Evolutionary conservation across 2,329 filamentous ascomycete genomes (phyloP).

Genomic region (Cladosporium sp.): DNA sequence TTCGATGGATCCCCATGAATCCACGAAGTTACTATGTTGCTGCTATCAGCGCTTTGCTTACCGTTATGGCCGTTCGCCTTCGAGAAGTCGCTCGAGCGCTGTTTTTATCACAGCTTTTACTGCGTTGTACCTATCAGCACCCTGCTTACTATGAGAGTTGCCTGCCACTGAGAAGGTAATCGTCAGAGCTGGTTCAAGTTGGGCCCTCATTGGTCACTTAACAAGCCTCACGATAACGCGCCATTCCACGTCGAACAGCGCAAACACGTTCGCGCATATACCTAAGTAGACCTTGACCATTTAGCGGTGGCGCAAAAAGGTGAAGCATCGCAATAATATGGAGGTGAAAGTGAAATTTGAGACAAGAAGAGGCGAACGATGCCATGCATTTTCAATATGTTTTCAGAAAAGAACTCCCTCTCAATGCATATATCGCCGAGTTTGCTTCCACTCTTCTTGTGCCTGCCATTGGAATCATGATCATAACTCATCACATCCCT

Average conservation of each 20-base stretch:
- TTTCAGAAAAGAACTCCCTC: not conserved
- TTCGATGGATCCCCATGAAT: not conserved
- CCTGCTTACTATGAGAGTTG: too few relatives aligned
- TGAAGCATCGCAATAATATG: too few relatives aligned
- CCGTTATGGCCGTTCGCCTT: not conserved
- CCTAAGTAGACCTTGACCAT: too few relatives aligned
- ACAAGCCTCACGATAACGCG: too few relatives aligned
- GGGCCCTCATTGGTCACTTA: too few relatives aligned
- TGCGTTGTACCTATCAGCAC: too few relatives aligned
- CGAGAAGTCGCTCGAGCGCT: not conserved
- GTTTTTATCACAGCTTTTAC: not conserved
- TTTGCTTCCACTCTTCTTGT: not conserved
- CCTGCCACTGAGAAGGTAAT: too few relatives aligned
- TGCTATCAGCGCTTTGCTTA: not conserved
- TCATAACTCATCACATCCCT: conserved; percentile 8
- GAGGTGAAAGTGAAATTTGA: too few relatives aligned
- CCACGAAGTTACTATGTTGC: not conserved
- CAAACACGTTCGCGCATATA: too few relatives aligned
- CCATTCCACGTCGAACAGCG: too few relatives aligned
- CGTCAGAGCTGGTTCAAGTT: too few relatives aligned
- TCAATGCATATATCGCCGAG: conserved; percentile 7
- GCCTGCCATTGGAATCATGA: conserved; percentile 1
- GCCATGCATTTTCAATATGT: not conserved
- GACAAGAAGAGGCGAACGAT: not conserved
- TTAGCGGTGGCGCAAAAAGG: too few relatives aligned